A percentile compares a stretch with the other conserved stretches of the same genome.
Conservation (phyloP, 345 rosid genomes). For the Reutealis trisperma region DNA sequence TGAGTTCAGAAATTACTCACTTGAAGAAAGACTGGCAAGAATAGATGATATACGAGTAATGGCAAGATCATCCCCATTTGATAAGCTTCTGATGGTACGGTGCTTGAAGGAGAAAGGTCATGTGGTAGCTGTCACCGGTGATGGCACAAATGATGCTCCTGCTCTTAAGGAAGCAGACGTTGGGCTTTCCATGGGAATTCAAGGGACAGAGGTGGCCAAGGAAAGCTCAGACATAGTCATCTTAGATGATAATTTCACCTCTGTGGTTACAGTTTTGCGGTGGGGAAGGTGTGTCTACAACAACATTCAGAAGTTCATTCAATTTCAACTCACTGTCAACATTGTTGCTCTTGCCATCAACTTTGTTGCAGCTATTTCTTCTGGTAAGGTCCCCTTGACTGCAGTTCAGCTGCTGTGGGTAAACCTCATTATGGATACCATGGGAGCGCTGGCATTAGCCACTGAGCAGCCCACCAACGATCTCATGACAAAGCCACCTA, state of each 20-base stretch:
- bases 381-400: conserved; percentile 64
- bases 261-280: conserved; percentile 57
- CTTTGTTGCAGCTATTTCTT: conserved; percentile 69
- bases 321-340: conserved; percentile 73
- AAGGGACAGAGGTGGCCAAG: conserved; percentile 79
- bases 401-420: conserved; percentile 80
- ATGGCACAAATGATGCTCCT: conserved; percentile 80
- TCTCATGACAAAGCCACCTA: conserved; percentile 59
- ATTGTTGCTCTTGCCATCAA: conserved; percentile 69
- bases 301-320: conserved; percentile 79
- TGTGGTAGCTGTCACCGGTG: conserved; percentile 78
- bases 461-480: conserved; percentile 67
- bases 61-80: conserved; percentile 77
- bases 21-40: conserved; percentile 42
- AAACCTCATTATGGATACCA: conserved; percentile 75
- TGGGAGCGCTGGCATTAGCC: conserved; percentile 73
- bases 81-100: conserved; percentile 77
- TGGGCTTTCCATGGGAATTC: conserved; percentile 77
- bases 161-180: conserved; percentile 76
- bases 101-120: conserved; percentile 66
- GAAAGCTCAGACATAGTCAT: conserved; percentile 81
- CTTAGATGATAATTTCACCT: conserved; percentile 69
- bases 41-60: conserved; percentile 67
- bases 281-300: conserved; percentile 84
- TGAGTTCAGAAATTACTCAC: conserved; percentile 48